phyloP scores from a whole-genome alignment of 805 yeast genomes.

The Ogataea nakhonphanomensis region DNA sequence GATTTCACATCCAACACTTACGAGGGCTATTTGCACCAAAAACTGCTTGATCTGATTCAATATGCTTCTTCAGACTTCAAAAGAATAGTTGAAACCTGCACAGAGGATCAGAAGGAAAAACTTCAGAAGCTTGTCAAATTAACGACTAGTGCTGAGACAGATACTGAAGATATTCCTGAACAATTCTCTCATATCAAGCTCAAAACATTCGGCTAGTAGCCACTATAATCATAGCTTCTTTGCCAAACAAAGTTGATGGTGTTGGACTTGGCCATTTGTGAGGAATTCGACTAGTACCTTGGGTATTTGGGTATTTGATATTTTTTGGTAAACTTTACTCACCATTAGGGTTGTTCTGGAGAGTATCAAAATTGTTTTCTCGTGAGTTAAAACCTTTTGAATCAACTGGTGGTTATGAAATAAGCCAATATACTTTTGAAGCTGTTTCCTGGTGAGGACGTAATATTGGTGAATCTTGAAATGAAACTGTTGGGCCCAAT shows the following conservation, averaged over 20 bases:
- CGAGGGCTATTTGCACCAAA: conserved; percentile 41
- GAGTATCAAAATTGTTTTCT: not conserved
- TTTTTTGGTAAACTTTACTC: not conserved
- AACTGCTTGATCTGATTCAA: conserved; percentile 45
- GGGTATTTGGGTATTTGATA: conserved; percentile 5
- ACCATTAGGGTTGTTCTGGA: not conserved
- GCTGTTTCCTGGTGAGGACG: not conserved
- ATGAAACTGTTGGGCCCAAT: not conserved
- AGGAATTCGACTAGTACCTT: conserved; percentile 3
- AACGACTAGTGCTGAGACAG: conserved; percentile 16
- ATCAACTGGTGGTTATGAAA: not conserved
- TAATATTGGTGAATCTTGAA: not conserved
- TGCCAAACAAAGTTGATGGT: conserved; percentile 24
- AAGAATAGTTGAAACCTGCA: conserved; percentile 37
- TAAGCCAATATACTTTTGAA: not conserved
- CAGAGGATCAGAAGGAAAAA: conserved; percentile 37
- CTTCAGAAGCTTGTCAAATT: conserved; percentile 44
- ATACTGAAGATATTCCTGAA: conserved; percentile 7
- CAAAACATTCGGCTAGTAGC: conserved; percentile 41
- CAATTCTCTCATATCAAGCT: conserved; percentile 43
- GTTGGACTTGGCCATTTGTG: conserved; percentile 15
- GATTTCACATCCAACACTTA: conserved; percentile 21
- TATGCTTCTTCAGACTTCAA: conserved; percentile 49
- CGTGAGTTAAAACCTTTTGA: conserved; percentile 2
- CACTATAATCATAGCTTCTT: conserved; percentile 2